Evolutionary conservation across 805 yeast genomes (phyloP), one percentile per base, ranked within the genome.

Genomic region (Saccharomycopsis capsularis): DNA sequence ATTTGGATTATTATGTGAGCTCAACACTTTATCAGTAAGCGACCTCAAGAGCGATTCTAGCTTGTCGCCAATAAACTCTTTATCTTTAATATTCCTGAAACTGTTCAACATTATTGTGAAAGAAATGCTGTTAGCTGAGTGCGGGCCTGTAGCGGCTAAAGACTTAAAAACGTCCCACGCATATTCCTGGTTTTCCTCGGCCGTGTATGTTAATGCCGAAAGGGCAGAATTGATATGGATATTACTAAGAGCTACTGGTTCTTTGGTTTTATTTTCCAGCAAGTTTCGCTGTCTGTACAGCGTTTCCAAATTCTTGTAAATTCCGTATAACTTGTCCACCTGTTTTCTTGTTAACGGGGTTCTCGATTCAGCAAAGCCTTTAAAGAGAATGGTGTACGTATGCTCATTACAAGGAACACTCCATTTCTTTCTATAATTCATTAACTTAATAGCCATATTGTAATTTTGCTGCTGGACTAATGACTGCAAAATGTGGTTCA

Each of bases 361-460:
- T 15, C 43, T 54, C n/a, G 60, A 59, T 6, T 65, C 63, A 1
- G 77, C 66, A 49, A 73, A 65, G 0, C 76, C 78, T 35, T 68
- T 62, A 44, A 77, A 72, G 6, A 77, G 46, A 3, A 75, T 69
- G 4, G 76, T 75, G 42, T 70, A 59, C 2, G 77, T 65, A 29
- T 70, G 67, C 23, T 76, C 74, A 55, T 81, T 76, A 3, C 72
- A 65, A 2, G 74, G 72, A 11, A 79, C 70, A 1, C 74, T 75
- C 80, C 85, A 75, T 59, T 81, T 82, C 56, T 78, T 80, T 44
- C 86, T 67, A 64, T 75, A 71, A 44, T 72, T 70, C 51, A 71
- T 71, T 18, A 76, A 55, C 37, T 75, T 75, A 23, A 81, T 48
- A 0, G 84, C 83, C 5, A 68, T 69, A 40, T 72, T 70, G 0